Evolutionary conservation across 257 asterid species (phyloP).

Genomic region (Rehmannia glutinosa): DNA sequence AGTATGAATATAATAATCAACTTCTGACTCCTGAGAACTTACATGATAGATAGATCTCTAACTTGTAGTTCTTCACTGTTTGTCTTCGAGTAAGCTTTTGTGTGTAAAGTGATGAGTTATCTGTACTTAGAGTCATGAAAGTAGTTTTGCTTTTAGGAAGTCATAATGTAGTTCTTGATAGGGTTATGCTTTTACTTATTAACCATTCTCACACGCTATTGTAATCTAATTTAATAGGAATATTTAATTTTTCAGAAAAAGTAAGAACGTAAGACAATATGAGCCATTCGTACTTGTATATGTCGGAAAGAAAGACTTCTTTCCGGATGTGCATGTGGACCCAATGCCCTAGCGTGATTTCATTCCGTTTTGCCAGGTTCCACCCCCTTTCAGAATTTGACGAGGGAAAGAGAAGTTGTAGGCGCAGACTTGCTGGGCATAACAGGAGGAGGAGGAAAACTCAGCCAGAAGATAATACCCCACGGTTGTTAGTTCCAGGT

Average conservation of each 20-base stretch:
- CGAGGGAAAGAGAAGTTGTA: constrained; percentile 95
- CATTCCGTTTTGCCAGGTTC: constrained; percentile 52
- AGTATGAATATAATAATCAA: too few relatives aligned
- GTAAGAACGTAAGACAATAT: background rate
- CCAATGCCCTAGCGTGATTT: background rate
- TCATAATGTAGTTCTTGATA: background rate
- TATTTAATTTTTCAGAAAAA: background rate
- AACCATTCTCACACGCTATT: background rate
- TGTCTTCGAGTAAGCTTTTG: background rate
- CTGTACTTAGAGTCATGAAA: background rate
- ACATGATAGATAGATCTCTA: background rate
- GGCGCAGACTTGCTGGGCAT: constrained; percentile 97
- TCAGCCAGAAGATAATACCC: constrained; percentile 63
- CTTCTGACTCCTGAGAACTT: background rate
- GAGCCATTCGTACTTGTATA: background rate
- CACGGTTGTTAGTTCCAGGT: constrained; percentile 38
- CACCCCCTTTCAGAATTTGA: constrained; percentile 91
- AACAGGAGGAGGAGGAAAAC: constrained; percentile 95
- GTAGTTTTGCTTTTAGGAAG: background rate
- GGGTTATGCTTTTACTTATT: background rate
- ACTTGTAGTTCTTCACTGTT: background rate
- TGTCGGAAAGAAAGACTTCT: background rate
- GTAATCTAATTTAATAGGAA: too few relatives aligned
- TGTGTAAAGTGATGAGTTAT: background rate
- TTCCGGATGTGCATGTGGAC: background rate